These are phyloP conservation scores for Babesia ovis DNA, from an alignment of 169 alveolate genomes.

Conservation along the genomic window DNA sequence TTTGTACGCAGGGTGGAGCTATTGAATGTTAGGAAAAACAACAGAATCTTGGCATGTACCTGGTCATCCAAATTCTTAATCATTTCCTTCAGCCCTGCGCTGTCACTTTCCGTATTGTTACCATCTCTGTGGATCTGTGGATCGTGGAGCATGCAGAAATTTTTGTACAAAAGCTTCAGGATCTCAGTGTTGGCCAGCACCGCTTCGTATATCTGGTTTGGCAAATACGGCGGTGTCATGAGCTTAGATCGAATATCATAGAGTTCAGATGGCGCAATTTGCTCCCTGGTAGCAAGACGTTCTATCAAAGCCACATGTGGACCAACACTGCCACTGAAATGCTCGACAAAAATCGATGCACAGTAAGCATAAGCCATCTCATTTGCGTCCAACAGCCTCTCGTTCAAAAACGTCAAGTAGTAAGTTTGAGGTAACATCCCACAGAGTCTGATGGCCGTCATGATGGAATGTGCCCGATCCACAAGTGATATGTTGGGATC, in stretches of 20 bases:
- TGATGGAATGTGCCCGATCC: slow-evolving; percentile 47
- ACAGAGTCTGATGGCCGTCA: slow-evolving; percentile 15
- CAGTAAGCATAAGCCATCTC: slow-evolving; percentile 69
- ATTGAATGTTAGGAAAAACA: slow-evolving; percentile 72
- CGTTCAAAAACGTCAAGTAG: slow-evolving; percentile 20
- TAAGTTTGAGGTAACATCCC: slow-evolving; percentile 22
- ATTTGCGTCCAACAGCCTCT: slow-evolving; percentile 45
- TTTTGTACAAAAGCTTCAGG: slow-evolving; percentile 51
- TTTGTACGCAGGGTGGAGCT: slow-evolving; percentile 71
- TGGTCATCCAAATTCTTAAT: slow-evolving; percentile 72
- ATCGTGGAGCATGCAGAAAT: slow-evolving; percentile 56
- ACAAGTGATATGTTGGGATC: slow-evolving; percentile 19
- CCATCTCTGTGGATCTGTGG: slow-evolving; percentile 28
- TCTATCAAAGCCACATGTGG: slow-evolving; percentile 69
- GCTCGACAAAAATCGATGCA: slow-evolving; percentile 65
- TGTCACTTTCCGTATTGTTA: slow-evolving; percentile 20
- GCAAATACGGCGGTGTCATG: slow-evolving; percentile 71
- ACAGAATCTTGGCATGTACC: slow-evolving; percentile 70
- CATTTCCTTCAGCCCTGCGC: slow-evolving; percentile 10
- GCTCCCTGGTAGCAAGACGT: slow-evolving; percentile 45
- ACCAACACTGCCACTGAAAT: slow-evolving; percentile 76
- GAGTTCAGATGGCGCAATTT: slow-evolving; percentile 65
- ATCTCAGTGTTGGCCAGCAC: slow-evolving; percentile 51
- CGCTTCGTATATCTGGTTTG: slow-evolving; percentile 52
- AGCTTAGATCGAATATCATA: slow-evolving; percentile 74